Evolutionary conservation across 441 rosid genomes (phyloP).

Genomic region (Metrosideros polymorpha): DNA sequence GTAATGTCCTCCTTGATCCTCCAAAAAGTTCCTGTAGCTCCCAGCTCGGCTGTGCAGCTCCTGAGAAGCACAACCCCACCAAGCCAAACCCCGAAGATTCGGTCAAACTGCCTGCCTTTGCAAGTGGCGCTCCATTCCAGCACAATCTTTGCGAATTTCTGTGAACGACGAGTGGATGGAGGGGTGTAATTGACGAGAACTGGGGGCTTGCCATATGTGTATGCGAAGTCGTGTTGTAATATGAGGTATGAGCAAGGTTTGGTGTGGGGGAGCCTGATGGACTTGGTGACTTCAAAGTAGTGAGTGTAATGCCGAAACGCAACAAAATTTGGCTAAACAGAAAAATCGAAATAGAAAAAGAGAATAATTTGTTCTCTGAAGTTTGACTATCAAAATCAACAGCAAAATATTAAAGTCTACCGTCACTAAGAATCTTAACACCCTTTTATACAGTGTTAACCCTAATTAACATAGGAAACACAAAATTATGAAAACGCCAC

Average conservation of each 20-base stretch:
- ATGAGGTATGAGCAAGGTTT: conserved; percentile 42
- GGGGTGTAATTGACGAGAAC: conserved; percentile 43
- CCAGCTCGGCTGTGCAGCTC: conserved; percentile 93
- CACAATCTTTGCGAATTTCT: conserved; percentile 53
- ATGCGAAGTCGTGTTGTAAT: conserved; percentile 65
- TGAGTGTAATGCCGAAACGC: too few species aligned
- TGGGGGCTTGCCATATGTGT: conserved; percentile 52
- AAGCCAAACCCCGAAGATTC: conserved; percentile 83
- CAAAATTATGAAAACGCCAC: too few species aligned
- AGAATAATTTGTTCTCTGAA: too few species aligned
- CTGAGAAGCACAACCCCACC: conserved; percentile 86
- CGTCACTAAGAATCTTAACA: too few species aligned
- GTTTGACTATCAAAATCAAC: too few species aligned
- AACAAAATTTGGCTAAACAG: too few species aligned
- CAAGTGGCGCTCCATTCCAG: conserved; percentile 70
- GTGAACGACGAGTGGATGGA: conserved; percentile 44
- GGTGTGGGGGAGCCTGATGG: conserved; percentile 36
- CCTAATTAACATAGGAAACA: too few species aligned
- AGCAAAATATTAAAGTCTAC: too few species aligned
- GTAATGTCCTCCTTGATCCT: conserved; percentile 71
- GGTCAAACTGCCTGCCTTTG: conserved; percentile 71
- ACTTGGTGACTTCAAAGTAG: conserved; percentile 73
- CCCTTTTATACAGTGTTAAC: too few species aligned
- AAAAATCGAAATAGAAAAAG: too few species aligned
- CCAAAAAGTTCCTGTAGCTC: conserved; percentile 60